Conservation (phyloP, 2,329 filamentous ascomycete genomes). For the Juglanconis sp. region DNA sequence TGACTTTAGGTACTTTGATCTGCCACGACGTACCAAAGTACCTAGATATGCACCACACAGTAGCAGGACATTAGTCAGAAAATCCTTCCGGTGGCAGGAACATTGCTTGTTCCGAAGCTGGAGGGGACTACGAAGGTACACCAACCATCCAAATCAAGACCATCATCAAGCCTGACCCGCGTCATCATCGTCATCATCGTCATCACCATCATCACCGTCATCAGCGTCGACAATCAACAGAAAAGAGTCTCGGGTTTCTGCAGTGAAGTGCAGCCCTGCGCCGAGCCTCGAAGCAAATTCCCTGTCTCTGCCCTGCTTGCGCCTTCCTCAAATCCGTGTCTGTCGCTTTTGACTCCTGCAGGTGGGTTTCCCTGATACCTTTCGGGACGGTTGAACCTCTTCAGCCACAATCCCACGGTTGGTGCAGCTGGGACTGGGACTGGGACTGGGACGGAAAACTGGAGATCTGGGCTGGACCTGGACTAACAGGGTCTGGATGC, state of each 20-base stretch:
- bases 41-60: not conserved
- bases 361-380: too few relatives aligned
- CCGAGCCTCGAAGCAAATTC: not conserved
- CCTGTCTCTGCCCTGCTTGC: not conserved
- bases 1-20: not conserved
- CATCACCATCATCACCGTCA: not conserved
- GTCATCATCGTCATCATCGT: not conserved
- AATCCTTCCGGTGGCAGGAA: slow-evolving; percentile 11
- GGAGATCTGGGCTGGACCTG: not conserved
- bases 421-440: too few relatives aligned
- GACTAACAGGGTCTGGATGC: not conserved
- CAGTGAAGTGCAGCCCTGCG: not conserved
- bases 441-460: too few relatives aligned
- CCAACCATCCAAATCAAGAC: too few relatives aligned
- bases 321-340: too few relatives aligned
- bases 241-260: too few relatives aligned
- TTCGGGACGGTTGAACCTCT: too few relatives aligned
- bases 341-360: too few relatives aligned
- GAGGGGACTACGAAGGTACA: not conserved
- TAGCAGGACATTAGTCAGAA: not conserved
- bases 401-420: too few relatives aligned
- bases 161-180: not conserved
- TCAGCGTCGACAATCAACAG: not conserved
- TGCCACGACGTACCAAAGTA: not conserved
- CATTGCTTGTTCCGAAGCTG: slow-evolving; percentile 2